phyloP scores from a whole-genome alignment of 768 basidiomycete genomes.

The Boletales sp. region DNA sequence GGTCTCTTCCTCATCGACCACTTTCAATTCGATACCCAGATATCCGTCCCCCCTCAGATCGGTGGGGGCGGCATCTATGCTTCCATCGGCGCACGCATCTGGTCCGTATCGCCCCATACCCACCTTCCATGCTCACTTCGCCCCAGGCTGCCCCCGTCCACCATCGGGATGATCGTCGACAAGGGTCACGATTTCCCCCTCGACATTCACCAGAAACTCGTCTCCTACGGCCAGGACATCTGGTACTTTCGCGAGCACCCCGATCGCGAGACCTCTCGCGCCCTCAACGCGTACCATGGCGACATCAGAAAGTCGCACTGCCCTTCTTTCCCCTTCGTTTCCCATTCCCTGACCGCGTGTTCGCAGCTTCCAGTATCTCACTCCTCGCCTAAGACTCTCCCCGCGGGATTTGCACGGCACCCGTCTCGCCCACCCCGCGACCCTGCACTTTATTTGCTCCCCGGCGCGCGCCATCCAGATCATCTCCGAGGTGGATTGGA shows the following conservation, averaged over 20 bases:
- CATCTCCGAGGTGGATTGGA: conserved; percentile 67
- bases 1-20: conserved; percentile 92
- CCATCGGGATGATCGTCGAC: conserved; percentile 83
- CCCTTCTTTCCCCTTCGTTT: conserved; percentile 6
- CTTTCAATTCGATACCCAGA: conserved; percentile 41
- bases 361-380: conserved; percentile 73
- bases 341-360: conserved; percentile 8
- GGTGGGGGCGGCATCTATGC: conserved; percentile 90
- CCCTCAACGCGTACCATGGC: conserved; percentile 70
- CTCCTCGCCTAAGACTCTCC: conserved; percentile 64
- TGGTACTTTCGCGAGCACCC: conserved; percentile 71
- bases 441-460: conserved; percentile 84
- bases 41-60: conserved; percentile 44
- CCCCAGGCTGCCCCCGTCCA: conserved; percentile 58
- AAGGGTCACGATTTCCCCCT: conserved; percentile 72
- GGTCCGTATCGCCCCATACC: conserved; percentile 37
- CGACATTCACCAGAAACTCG: conserved; percentile 50
- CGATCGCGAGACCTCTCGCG: conserved; percentile 59
- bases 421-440: conserved; percentile 45
- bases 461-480: conserved; percentile 67
- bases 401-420: conserved; percentile 65
- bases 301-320: conserved; percentile 59
- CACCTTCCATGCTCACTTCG: background rate
- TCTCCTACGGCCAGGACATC: conserved; percentile 66
- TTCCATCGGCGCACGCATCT: conserved; percentile 76